Evolutionary conservation across 345 rosid genomes (phyloP).

Genomic region (Populus alba): DNA sequence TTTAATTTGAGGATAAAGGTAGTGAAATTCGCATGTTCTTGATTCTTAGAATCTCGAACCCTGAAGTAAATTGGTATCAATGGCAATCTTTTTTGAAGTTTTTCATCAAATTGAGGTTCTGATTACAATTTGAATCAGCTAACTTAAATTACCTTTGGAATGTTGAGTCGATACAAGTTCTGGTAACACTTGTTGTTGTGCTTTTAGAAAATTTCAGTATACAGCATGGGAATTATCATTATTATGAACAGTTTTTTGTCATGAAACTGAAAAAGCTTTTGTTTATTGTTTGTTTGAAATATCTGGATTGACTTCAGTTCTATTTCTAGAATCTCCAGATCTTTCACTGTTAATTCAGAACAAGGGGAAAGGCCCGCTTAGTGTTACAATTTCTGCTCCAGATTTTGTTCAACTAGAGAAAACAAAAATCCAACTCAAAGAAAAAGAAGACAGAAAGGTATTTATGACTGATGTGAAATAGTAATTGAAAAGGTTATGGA

Average conservation of each 20-base stretch:
- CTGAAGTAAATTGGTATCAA: not conserved
- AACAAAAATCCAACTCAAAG: conserved; percentile 44
- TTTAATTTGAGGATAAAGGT: not conserved
- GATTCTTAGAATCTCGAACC: not conserved
- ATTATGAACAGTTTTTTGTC: not conserved
- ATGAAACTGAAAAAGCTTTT: not conserved
- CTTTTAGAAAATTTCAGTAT: not conserved
- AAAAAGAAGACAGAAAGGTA: conserved; percentile 54
- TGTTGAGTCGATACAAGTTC: not conserved
- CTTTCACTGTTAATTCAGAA: conserved; percentile 70
- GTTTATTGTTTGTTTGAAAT: not conserved
- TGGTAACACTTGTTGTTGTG: not conserved
- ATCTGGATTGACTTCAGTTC: conserved; percentile 8
- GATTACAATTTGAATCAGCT: too few species aligned
- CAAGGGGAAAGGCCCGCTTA: conserved; percentile 48
- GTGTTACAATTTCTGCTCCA: conserved; percentile 58
- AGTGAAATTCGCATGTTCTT: not conserved
- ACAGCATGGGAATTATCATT: not conserved
- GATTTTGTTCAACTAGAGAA: conserved; percentile 45
- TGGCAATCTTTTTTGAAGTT: not conserved
- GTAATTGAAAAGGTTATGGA: conserved; percentile 6
- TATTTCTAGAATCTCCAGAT: conserved; percentile 57
- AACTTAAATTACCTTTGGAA: not conserved
- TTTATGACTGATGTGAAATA: not conserved
- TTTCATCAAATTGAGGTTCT: not conserved